Conservation (phyloP, 257 asterid genomes). For the Solanum megistacrolobum region DNA sequence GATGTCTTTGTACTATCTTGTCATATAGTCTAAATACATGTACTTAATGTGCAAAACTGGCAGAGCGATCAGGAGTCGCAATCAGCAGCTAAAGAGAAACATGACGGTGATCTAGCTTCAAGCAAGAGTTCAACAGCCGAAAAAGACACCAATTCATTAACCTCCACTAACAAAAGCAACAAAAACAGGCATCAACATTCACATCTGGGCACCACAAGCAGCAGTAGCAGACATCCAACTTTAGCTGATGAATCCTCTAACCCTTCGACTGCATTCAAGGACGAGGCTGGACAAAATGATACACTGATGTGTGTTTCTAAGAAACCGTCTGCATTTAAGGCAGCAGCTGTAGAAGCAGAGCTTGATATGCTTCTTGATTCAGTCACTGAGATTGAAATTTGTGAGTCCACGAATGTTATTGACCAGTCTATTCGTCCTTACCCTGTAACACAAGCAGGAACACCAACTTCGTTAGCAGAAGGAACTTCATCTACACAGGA, state of each 20-base stretch:
- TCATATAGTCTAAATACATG: background rate
- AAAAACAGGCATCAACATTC: constrained; percentile 3
- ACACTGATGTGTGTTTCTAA: constrained; percentile 4
- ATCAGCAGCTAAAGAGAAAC: constrained; percentile 10
- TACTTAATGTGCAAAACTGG: background rate
- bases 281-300: constrained; percentile 7
- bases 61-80: constrained; percentile 36
- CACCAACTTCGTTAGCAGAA: background rate
- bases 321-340: constrained; percentile 29
- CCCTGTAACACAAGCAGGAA: background rate
- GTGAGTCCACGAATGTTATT: constrained; percentile 9
- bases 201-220: background rate
- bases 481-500: constrained; percentile 5
- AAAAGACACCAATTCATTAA: constrained; percentile 10
- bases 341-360: constrained; percentile 60
- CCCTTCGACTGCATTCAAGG: constrained; percentile 5
- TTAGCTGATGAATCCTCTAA: constrained; percentile 7
- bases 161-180: constrained; percentile 4
- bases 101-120: constrained; percentile 7
- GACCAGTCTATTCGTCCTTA: background rate
- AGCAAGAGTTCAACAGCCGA: constrained; percentile 9
- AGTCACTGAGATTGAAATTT: constrained; percentile 25
- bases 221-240: constrained; percentile 6
- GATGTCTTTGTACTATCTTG: background rate
- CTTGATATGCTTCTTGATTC: constrained; percentile 80